Evolutionary conservation across 2,329 filamentous ascomycete species (phyloP).

Genomic region (Colletotrichum horii): DNA sequence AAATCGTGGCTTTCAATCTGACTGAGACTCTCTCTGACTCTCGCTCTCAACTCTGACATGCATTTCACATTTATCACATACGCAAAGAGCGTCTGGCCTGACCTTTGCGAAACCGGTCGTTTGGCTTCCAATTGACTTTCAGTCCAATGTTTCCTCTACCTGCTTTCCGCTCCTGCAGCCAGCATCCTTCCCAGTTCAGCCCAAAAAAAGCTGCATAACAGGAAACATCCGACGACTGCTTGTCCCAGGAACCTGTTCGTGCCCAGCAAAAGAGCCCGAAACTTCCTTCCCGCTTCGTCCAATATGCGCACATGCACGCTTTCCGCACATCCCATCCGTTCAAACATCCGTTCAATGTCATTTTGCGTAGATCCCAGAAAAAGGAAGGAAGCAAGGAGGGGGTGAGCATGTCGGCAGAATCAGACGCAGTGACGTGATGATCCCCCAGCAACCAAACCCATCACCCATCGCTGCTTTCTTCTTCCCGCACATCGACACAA

Average conservation of each 20-base stretch:
- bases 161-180: neutral
- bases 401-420: neutral
- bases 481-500: neutral
- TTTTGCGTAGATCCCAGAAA: neutral
- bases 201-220: neutral
- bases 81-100: neutral
- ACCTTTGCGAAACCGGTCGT: neutral
- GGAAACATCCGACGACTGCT: neutral
- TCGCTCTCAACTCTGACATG: neutral
- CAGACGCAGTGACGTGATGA: constrained; percentile 6
- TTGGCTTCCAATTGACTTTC: neutral
- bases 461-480: constrained; percentile 1
- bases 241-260: neutral
- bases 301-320: neutral
- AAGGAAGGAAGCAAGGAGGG: neutral
- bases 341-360: neutral
- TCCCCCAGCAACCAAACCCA: neutral
- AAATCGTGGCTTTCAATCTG: neutral
- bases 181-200: neutral
- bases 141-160: neutral
- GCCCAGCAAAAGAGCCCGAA: neutral
- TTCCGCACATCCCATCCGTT: neutral
- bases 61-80: neutral
- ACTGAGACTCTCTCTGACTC: neutral
- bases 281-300: neutral